Evolutionary conservation across 768 basidiomycete genomes (phyloP).

Genomic region (Termitomyces sp.): DNA sequence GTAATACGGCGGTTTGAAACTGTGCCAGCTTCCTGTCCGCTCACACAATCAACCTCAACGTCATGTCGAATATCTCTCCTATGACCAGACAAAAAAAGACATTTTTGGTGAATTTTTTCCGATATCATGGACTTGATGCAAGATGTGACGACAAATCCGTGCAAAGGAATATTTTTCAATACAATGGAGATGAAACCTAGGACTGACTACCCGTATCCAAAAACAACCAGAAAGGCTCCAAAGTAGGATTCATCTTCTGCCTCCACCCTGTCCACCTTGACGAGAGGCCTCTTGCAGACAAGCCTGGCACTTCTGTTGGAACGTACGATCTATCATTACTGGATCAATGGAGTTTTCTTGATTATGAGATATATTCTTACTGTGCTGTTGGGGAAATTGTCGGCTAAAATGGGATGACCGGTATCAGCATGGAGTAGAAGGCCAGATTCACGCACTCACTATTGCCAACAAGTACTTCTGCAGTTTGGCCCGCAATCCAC

Average conservation of each 20-base stretch:
- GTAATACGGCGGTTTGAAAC: background rate
- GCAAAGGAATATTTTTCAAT: background rate
- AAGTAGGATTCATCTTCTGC: conserved; percentile 1
- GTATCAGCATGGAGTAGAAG: conserved; percentile 14
- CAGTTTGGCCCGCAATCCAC: conserved; percentile 55
- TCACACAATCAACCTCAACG: background rate
- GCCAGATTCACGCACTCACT: conserved; percentile 41
- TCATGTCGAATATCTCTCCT: no score
- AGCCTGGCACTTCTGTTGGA: conserved; percentile 22
- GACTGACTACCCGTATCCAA: background rate
- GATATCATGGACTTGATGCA: background rate
- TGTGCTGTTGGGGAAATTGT: conserved; percentile 66
- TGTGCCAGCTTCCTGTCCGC: background rate
- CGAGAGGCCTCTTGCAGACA: conserved; percentile 18
- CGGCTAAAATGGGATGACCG: conserved; percentile 36
- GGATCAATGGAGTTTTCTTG: conserved; percentile 14
- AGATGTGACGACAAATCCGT: background rate
- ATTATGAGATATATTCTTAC: conserved; percentile 27
- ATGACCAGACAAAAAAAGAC: background rate
- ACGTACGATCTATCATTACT: conserved; percentile 22
- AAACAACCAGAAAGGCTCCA: background rate
- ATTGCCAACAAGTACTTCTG: conserved; percentile 67
- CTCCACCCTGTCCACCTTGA: conserved; percentile 4
- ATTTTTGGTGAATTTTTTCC: no score
- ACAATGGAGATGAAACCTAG: background rate